Evolutionary conservation across 2,329 filamentous ascomycete genomes (phyloP), one percentile per base, ranked within the genome.

Genomic region (Aaosphaeria arxii): DNA sequence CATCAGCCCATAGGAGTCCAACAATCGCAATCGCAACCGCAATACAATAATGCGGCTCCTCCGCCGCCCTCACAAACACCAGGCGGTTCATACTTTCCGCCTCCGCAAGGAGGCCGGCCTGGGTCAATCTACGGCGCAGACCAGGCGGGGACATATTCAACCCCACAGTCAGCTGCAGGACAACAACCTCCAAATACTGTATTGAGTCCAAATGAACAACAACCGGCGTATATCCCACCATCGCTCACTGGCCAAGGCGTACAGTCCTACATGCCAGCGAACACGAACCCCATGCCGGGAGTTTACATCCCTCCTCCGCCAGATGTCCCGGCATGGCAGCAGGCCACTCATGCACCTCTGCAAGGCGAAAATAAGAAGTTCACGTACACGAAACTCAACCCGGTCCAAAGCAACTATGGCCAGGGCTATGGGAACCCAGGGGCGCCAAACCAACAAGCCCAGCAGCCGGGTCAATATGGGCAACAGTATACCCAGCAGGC

Each of bases 281-380:
- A 70, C 13, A 62, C 64, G 5, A 69, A 69, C 31, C 65, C 61
- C n/a, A 56, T 63, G 51, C 61, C 66, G 5, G 65, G 66, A 17
- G 61, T 65, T 6, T 69, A 71, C 44, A 56, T 64, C 2, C 65
- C 67, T 53, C 66, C 67, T 5, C 64, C 67, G 7, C 66, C 67
- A 31, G 66, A 67, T 51, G 53, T 67, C 33, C 63, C 66, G 30
- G 64, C 64, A 35, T 71, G 67, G 69, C 62, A 68, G 40, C 68
- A 70, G 40, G 57, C 60, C n/a, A 61, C 66, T 35, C 64, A 69
- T 53, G 62, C 64, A 7, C 61, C 65, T 7, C 49, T 62, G n/a
- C 65, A 68, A 36, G 55, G 59, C 11, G 59, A 54, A 6, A 46
- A 41, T n/a, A 63, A 62, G 51, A 67, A 62, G 45, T 69, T 63